phyloP scores from a whole-genome alignment of 1,284 basidiomycete genomes.

The Fomitopsis palustris region DNA sequence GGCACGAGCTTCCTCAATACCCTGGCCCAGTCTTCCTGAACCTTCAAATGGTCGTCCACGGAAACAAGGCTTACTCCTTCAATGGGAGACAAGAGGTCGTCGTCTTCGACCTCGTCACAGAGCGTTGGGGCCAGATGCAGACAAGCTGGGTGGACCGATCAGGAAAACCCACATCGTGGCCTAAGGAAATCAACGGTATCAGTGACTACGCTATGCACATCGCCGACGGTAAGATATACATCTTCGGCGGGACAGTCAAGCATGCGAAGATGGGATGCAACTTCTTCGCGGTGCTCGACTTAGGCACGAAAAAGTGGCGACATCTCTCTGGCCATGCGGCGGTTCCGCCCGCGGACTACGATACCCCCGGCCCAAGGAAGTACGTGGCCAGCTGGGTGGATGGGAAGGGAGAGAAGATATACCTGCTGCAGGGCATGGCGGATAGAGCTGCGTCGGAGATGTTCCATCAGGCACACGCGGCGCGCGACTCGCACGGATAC shows the following conservation, averaged over 20 bases:
- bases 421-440: conserved; percentile 34
- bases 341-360: conserved; percentile 8
- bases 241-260: conserved; percentile 22
- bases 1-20: conserved; percentile 30
- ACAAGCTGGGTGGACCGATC: conserved; percentile 23
- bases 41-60: conserved; percentile 27
- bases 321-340: conserved; percentile 15
- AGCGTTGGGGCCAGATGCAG: conserved; percentile 27
- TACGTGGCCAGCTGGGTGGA: conserved; percentile 31
- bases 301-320: conserved; percentile 20
- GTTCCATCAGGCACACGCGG: conserved; percentile 23
- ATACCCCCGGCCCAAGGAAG: conserved; percentile 28
- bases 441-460: conserved; percentile 28
- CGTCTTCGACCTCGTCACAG: conserved; percentile 31
- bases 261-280: conserved; percentile 20
- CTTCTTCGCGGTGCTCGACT: conserved; percentile 22
- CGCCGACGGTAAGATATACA: conserved; percentile 21
- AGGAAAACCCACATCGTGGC: conserved; percentile 23
- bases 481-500: conserved; percentile 24
- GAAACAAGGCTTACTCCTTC: conserved; percentile 33
- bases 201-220: conserved; percentile 29
- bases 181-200: conserved; percentile 15
- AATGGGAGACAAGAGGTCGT: conserved; percentile 24
- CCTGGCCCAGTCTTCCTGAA: conserved; percentile 17
- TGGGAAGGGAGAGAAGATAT: conserved; percentile 24